Percentiles rank a stretch among this genome's conserved stretches.
Evolutionary conservation across 192 early-diverging fungal species (phyloP).

Genomic region (Lobulomyces angularis): DNA sequence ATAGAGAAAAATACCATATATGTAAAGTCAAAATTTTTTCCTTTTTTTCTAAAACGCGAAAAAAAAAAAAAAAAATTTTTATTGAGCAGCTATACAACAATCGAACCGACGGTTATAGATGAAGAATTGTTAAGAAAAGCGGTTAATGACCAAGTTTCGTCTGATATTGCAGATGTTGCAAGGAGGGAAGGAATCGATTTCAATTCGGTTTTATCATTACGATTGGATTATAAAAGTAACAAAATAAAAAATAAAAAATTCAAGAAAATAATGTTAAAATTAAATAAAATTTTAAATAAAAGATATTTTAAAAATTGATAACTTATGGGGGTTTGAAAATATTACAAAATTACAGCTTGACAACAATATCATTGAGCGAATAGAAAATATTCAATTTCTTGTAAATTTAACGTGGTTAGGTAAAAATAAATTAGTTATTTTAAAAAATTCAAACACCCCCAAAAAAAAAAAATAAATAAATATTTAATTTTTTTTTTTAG

Average conservation of each 20-base stretch:
- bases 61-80: too few relatives aligned
- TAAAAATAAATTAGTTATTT: constrained; percentile 9
- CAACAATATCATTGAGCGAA: constrained; percentile 57
- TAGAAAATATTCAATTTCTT: constrained; percentile 46
- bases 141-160: constrained; percentile 38
- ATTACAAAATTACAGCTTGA: constrained; percentile 51
- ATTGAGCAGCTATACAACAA: constrained; percentile 34
- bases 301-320: constrained; percentile 57
- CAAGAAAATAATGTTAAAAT: constrained; percentile 4
- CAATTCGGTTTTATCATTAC: constrained; percentile 25
- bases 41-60: constrained; percentile 2
- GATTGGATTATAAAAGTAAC: constrained; percentile 53
- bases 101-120: constrained; percentile 52
- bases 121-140: constrained; percentile 46
- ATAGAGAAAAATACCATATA: background rate
- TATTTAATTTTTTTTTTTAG: constrained; percentile 14
- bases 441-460: background rate
- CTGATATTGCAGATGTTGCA: constrained; percentile 48
- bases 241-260: too few relatives aligned
- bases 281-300: constrained; percentile 1
- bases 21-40: background rate
- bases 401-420: constrained; percentile 49
- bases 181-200: constrained; percentile 45
- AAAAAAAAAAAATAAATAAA: too few relatives aligned
- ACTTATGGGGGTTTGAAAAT: constrained; percentile 47